Conservation (phyloP, 768 basidiomycete species). For the Mrakia gelida region DNA sequence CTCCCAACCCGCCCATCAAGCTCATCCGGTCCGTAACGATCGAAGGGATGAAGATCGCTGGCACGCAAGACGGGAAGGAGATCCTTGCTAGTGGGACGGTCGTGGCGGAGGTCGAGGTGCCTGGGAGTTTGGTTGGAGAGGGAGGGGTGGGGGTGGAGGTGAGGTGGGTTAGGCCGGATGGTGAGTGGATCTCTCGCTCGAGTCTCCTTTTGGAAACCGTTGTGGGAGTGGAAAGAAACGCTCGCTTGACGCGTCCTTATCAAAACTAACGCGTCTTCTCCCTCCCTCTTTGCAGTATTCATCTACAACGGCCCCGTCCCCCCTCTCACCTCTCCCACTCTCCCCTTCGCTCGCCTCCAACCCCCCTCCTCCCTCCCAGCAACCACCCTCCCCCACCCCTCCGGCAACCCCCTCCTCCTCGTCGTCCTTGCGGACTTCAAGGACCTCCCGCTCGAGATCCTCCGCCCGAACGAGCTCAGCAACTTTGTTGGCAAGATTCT, state of each 20-base stretch:
- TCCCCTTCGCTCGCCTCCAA: slow-evolving; percentile 13
- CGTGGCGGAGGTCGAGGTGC: slow-evolving; percentile 10
- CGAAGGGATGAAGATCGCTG: slow-evolving; percentile 26
- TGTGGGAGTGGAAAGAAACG: no score
- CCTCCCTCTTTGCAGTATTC: not conserved
- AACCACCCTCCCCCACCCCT: not conserved
- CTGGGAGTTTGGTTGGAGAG: slow-evolving; percentile 6
- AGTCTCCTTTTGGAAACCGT: no score
- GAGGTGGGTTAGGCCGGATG: not conserved
- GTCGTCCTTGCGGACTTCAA: slow-evolving; percentile 14
- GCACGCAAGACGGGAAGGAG: slow-evolving; percentile 16
- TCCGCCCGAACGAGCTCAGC: slow-evolving; percentile 53
- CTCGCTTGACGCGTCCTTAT: not conserved
- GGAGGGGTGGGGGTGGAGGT: slow-evolving; percentile 4
- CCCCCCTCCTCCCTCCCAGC: not conserved
- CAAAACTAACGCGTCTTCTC: not conserved
- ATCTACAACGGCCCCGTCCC: slow-evolving; percentile 10
- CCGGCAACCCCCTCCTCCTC: not conserved
- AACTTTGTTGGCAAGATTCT: slow-evolving; percentile 44
- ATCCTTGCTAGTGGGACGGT: slow-evolving; percentile 18
- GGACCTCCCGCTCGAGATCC: slow-evolving; percentile 50
- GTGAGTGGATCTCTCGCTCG: not conserved
- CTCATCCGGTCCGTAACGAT: slow-evolving; percentile 18
- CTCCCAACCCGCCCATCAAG: slow-evolving; percentile 13
- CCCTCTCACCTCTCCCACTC: not conserved